Evolutionary conservation across 306 rosid genomes (phyloP).

Genomic region (Vigna reflexopilosa): DNA sequence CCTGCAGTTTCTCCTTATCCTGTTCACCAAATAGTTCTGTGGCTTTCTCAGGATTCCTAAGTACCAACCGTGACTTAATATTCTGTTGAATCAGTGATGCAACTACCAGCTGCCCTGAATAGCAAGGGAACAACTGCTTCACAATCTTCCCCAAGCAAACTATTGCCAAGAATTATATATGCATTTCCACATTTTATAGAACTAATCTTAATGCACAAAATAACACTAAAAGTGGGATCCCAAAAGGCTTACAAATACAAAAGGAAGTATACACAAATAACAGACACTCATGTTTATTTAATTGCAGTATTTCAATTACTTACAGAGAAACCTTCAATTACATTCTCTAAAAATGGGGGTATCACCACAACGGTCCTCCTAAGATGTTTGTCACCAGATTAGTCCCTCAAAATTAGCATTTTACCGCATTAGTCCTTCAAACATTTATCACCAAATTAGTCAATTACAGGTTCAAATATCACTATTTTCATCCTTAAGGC

Average conservation of each 20-base stretch:
- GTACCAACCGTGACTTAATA: conserved; percentile 70
- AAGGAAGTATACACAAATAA: conserved; percentile 1
- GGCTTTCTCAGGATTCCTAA: conserved; percentile 87
- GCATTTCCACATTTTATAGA: conserved; percentile 32
- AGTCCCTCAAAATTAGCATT: background rate
- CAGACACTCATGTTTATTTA: background rate
- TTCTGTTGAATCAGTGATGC: conserved; percentile 82
- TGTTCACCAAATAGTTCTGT: conserved; percentile 73
- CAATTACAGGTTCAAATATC: background rate
- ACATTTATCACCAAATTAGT: background rate
- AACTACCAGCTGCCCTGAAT: conserved; percentile 89
- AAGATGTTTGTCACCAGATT: background rate
- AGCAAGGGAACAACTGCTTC: conserved; percentile 34
- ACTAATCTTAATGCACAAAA: background rate
- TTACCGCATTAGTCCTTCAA: background rate
- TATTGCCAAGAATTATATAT: conserved; percentile 8
- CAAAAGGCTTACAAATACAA: conserved; percentile 16
- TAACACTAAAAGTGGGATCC: conserved; percentile 2
- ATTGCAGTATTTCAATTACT: background rate
- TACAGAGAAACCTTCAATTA: background rate
- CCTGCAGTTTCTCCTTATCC: conserved; percentile 73
- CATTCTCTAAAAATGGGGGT: background rate
- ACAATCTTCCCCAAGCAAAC: conserved; percentile 41
- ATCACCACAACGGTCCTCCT: background rate
- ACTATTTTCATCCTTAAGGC: background rate